phyloP scores from a whole-genome alignment of 805 yeast species.

The Saccharomycopsis microspora region DNA sequence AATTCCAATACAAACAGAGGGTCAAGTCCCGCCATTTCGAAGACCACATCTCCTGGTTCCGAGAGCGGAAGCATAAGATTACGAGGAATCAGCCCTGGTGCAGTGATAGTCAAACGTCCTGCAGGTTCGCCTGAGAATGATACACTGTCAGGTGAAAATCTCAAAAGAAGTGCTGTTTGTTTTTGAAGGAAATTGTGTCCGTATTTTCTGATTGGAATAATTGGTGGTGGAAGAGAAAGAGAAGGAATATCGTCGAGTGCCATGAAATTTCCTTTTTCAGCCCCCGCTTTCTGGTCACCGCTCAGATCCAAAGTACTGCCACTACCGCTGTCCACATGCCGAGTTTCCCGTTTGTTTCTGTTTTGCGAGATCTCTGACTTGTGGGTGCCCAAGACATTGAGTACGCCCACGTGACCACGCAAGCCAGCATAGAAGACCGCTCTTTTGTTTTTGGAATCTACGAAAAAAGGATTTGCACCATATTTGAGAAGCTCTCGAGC shows the following conservation, averaged over 20 bases:
- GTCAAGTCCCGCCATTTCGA: background rate
- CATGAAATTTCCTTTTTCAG: background rate
- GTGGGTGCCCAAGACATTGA: slow-evolving; percentile 29
- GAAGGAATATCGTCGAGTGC: slow-evolving; percentile 71
- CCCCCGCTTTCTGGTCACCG: background rate
- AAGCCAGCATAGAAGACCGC: slow-evolving; percentile 86
- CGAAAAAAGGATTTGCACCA: slow-evolving; percentile 58
- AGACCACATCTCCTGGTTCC: slow-evolving; percentile 69
- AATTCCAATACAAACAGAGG: slow-evolving; percentile 61
- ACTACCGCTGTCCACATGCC: background rate
- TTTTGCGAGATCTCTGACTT: no score
- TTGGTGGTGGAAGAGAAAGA: slow-evolving; percentile 89
- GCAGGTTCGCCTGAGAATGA: background rate
- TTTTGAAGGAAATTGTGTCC: slow-evolving; percentile 94
- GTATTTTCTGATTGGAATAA: slow-evolving; percentile 83
- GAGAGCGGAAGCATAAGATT: slow-evolving; percentile 74
- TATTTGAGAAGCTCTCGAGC: slow-evolving; percentile 58
- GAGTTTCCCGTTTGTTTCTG: no score
- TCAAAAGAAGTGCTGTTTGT: slow-evolving; percentile 72
- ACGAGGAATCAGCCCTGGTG: slow-evolving; percentile 83
- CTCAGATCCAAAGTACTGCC: background rate
- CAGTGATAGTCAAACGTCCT: slow-evolving; percentile 75
- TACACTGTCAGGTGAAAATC: slow-evolving; percentile 24
- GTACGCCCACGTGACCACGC: slow-evolving; percentile 83
- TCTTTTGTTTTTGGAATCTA: slow-evolving; percentile 70